phyloP scores from a whole-genome alignment of 768 basidiomycete genomes.

The Macrocybe gigantea region DNA sequence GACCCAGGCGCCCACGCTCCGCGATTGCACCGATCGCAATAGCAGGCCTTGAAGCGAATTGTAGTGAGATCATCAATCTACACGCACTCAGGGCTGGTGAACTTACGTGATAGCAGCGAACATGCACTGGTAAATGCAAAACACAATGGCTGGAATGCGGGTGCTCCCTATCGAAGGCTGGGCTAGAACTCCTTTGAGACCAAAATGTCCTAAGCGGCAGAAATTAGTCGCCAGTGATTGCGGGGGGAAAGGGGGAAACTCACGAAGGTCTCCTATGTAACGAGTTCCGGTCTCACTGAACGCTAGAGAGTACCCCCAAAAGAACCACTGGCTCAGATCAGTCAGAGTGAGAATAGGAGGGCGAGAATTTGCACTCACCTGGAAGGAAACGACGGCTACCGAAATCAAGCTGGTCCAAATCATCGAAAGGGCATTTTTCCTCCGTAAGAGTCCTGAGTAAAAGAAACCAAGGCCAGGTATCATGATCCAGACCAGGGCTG shows the following conservation, averaged over 20 bases:
- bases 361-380: constrained; percentile 41
- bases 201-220: constrained; percentile 62
- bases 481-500: constrained; percentile 83
- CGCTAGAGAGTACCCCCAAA: constrained; percentile 93
- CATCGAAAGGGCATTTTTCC: constrained; percentile 93
- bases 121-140: constrained; percentile 86
- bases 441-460: constrained; percentile 84
- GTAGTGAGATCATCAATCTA: constrained; percentile 7
- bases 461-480: constrained; percentile 83
- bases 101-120: constrained; percentile 84
- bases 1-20: constrained; percentile 82
- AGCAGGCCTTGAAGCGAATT: constrained; percentile 51
- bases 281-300: constrained; percentile 70
- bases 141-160: constrained; percentile 68
- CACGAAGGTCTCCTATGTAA: constrained; percentile 87
- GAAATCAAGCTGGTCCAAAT: constrained; percentile 77
- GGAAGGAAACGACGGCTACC: constrained; percentile 77
- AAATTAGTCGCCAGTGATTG: background rate
- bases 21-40: constrained; percentile 91
- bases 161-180: constrained; percentile 68
- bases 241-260: constrained; percentile 17
- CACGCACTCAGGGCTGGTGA: background rate
- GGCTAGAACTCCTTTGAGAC: constrained; percentile 69
- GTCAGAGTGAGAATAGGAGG: background rate
- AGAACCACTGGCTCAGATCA: constrained; percentile 68